A percentile compares a stretch with the other conserved stretches of the same genome.
phyloP scores from a whole-genome alignment of 2,329 filamentous ascomycete genomes.

The Talaromyces sp. region DNA sequence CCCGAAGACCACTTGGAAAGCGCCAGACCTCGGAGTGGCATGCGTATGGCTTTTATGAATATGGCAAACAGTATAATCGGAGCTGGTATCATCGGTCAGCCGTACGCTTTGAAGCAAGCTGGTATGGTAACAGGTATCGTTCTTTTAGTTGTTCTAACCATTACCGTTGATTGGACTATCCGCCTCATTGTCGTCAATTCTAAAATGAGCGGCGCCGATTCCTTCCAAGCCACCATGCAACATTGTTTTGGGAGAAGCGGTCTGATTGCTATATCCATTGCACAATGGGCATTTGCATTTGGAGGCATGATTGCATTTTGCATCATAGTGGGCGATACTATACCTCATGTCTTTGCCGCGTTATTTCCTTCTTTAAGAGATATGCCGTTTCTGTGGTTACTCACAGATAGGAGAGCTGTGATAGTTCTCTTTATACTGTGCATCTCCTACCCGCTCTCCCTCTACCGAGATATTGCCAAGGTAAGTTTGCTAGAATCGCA shows the following conservation, averaged over 20 bases:
- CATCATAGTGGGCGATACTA: constrained; percentile 94
- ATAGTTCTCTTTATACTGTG: constrained; percentile 86
- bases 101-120: constrained; percentile 92
- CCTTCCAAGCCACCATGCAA: constrained; percentile 93
- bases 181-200: constrained; percentile 95
- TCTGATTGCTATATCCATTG: constrained; percentile 82
- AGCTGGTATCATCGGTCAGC: constrained; percentile 73
- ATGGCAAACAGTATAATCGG: constrained; percentile 99
- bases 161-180: constrained; percentile 96
- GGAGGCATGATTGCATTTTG: constrained; percentile 98
- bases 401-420: constrained; percentile 76
- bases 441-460: constrained; percentile 83
- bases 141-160: constrained; percentile 73
- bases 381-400: constrained; percentile 73
- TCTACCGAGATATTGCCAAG: constrained; percentile 97
- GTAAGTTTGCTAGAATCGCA: constrained; percentile 43
- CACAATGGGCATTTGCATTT: constrained; percentile 98
- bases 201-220: constrained; percentile 89
- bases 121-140: constrained; percentile 77
- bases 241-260: constrained; percentile 89
- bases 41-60: constrained; percentile 94
- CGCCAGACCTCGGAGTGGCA: constrained; percentile 75
- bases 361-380: constrained; percentile 72
- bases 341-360: constrained; percentile 81
- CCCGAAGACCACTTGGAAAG: constrained; percentile 59